Percentiles rank a stretch among this genome's conserved stretches.
Evolutionary conservation across 2,329 filamentous ascomycete species (phyloP).

Genomic region (Hymenoscyphus albidus): DNA sequence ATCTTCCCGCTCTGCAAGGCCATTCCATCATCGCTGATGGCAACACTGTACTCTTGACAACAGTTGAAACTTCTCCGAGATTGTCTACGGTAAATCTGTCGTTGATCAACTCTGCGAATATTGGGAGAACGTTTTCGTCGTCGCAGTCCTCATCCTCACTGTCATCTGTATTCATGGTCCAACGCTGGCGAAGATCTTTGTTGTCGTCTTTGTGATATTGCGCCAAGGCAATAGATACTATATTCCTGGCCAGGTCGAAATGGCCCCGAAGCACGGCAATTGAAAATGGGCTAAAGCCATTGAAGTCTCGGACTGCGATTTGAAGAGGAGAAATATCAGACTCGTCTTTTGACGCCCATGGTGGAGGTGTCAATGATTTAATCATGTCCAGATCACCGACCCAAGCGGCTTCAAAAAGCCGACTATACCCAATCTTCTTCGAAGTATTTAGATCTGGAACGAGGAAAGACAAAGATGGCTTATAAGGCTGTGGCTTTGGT

Average conservation of each 20-base stretch:
- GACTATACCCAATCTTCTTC: constrained; percentile 56
- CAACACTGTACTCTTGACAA: constrained; percentile 60
- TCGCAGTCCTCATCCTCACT: constrained; percentile 31
- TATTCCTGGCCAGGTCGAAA: constrained; percentile 55
- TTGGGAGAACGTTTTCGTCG: constrained; percentile 37
- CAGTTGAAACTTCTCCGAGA: constrained; percentile 63
- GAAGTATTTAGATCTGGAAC: constrained; percentile 46
- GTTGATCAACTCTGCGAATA: constrained; percentile 56
- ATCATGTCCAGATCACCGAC: constrained; percentile 62
- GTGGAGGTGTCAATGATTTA: constrained; percentile 57
- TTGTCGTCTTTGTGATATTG: constrained; percentile 58
- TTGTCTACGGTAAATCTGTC: constrained; percentile 72
- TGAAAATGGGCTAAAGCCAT: constrained; percentile 52
- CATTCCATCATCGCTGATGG: constrained; percentile 51
- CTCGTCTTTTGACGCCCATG: constrained; percentile 48
- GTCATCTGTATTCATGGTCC: constrained; percentile 44
- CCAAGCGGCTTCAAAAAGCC: constrained; percentile 73
- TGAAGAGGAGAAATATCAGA: constrained; percentile 57
- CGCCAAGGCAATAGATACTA: constrained; percentile 66
- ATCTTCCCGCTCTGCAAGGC: constrained; percentile 34
- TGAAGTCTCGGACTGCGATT: constrained; percentile 54
- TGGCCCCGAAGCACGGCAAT: constrained; percentile 66
- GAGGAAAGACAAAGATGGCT: constrained; percentile 22
- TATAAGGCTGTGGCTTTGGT: constrained; percentile 16
- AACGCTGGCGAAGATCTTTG: constrained; percentile 24